Conservation (phyloP, 805 yeast genomes). For the Phaffomyces thermotolerans region DNA sequence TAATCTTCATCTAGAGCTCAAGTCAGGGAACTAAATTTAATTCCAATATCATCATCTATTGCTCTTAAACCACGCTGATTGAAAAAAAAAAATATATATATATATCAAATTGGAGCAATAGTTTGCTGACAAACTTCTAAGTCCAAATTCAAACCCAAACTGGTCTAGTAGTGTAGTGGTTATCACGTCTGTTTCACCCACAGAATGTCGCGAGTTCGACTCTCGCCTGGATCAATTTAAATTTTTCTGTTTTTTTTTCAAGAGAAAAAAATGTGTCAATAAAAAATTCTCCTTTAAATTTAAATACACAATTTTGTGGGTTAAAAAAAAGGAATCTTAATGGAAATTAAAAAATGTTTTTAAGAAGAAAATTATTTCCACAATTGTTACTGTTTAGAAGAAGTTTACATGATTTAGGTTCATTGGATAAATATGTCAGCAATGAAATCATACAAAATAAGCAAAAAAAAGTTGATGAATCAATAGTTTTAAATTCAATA, state of each 20-base stretch:
- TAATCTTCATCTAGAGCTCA: no score
- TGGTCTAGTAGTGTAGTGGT: constrained; percentile 30
- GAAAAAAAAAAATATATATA: no score
- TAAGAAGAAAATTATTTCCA: no score
- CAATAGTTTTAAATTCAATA: neutral
- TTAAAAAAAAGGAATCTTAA: neutral
- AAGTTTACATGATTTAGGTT: neutral
- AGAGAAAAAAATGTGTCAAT: neutral
- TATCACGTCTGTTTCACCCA: constrained; percentile 31
- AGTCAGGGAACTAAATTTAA: no score
- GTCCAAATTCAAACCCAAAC: neutral
- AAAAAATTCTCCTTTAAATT: neutral
- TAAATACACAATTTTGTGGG: neutral
- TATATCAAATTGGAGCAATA: no score
- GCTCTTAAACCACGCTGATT: no score
- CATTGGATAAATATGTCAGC: neutral
- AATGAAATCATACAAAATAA: neutral
- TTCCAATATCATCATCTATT: no score
- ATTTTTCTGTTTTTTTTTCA: no score
- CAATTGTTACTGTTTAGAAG: no score
- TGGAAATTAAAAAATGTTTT: neutral
- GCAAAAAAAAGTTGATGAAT: neutral
- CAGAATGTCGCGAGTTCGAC: constrained; percentile 31
- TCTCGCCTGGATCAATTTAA: constrained; percentile 26
- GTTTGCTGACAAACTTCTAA: no score